These are phyloP conservation scores for Talaromyces marneffei DNA, from an alignment of 2,329 filamentous ascomycete genomes.

Conservation along the genomic window DNA sequence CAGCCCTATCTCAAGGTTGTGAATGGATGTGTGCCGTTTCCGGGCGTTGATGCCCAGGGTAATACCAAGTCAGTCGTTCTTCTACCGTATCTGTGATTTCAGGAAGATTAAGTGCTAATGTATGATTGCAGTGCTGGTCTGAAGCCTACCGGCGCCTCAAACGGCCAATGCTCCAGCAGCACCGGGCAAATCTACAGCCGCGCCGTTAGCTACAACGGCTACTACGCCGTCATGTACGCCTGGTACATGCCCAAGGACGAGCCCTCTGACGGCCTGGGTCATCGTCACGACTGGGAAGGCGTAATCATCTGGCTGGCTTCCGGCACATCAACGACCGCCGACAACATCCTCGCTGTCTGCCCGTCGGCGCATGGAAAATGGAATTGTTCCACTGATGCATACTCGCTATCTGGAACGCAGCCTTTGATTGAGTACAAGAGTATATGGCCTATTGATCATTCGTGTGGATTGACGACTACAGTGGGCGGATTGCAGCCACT, in stretches of 20 bases:
- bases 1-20: slow-evolving; percentile 52
- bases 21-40: slow-evolving; percentile 59
- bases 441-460: slow-evolving; percentile 46
- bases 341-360: slow-evolving; percentile 45
- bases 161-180: slow-evolving; percentile 38
- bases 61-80: slow-evolving; percentile 49
- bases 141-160: slow-evolving; percentile 33
- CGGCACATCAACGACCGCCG: slow-evolving; percentile 30
- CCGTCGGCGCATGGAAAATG: slow-evolving; percentile 49
- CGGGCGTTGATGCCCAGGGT: slow-evolving; percentile 53
- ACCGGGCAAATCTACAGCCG: slow-evolving; percentile 50
- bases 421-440: slow-evolving; percentile 47
- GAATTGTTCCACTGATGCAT: slow-evolving; percentile 38
- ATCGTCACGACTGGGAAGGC: slow-evolving; percentile 55
- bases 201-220: slow-evolving; percentile 34
- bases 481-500: slow-evolving; percentile 43
- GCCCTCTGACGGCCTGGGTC: slow-evolving; percentile 42
- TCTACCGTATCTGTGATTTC: neutral
- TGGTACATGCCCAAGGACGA: slow-evolving; percentile 50
- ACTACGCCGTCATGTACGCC: slow-evolving; percentile 48
- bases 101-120: neutral
- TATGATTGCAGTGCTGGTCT: slow-evolving; percentile 40
- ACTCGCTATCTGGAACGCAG: slow-evolving; percentile 38
- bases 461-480: slow-evolving; percentile 37
- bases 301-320: slow-evolving; percentile 48